Evolutionary conservation across 257 asterid species (phyloP).

Genomic region (Vinca minor): DNA sequence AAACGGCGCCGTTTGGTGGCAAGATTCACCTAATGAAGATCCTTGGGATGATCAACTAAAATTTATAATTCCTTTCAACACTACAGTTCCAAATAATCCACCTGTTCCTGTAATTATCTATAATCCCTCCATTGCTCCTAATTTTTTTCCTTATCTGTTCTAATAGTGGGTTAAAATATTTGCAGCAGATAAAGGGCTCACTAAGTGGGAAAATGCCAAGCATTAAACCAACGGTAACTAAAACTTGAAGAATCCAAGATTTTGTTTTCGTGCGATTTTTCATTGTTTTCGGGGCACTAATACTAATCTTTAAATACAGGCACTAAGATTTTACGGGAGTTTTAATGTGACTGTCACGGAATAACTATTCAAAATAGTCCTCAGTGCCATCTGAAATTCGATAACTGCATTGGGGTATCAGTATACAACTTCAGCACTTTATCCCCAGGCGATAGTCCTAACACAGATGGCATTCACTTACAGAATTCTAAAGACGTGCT

Average conservation of each 20-base stretch:
- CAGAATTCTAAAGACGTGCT: conserved; percentile 81
- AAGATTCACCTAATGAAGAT: conserved; percentile 44
- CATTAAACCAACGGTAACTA: conserved; percentile 76
- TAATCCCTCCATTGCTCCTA: not conserved
- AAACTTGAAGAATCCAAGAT: conserved; percentile 4
- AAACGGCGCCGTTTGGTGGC: conserved; percentile 92
- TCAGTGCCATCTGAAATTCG: conserved; percentile 82
- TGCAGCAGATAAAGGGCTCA: conserved; percentile 38
- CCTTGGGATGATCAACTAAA: conserved; percentile 71
- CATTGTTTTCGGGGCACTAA: not conserved
- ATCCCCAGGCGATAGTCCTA: conserved; percentile 90
- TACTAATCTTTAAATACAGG: conserved; percentile 33
- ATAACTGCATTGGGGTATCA: conserved; percentile 63
- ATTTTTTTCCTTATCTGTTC: not conserved
- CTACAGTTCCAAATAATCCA: conserved; percentile 29
- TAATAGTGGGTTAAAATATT: conserved; percentile 2
- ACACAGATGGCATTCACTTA: conserved; percentile 88
- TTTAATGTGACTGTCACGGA: conserved; percentile 76
- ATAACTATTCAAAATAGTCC: conserved; percentile 70
- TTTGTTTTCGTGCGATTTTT: not conserved
- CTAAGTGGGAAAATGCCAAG: conserved; percentile 65
- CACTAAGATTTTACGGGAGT: conserved; percentile 79
- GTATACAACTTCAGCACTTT: conserved; percentile 54
- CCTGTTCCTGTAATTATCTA: conserved; percentile 40
- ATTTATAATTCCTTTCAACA: conserved; percentile 51